Conservation (phyloP, 78 protist species). For the Cavenderia fasciculata region DNA sequence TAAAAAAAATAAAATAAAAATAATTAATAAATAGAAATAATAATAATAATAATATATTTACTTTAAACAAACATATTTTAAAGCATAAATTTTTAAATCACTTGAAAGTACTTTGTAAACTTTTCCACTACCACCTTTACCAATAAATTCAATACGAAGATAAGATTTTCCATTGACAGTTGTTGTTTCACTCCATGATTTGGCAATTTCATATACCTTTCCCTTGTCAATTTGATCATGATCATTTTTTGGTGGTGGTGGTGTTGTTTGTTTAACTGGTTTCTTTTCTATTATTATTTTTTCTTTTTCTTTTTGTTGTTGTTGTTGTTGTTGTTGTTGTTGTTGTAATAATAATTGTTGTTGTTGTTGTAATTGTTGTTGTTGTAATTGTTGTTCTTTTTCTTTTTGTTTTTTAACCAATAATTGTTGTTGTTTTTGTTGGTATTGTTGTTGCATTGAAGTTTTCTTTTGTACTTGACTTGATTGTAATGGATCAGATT, state of each 20-base stretch:
- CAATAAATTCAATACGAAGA: slow-evolving; percentile 70
- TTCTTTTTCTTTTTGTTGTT: slow-evolving; percentile 1
- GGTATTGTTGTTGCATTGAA: slow-evolving; percentile 2
- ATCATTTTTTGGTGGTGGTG: neutral
- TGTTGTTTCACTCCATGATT: slow-evolving; percentile 53
- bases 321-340: slow-evolving; percentile 19
- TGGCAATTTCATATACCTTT: neutral
- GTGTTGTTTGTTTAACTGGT: neutral
- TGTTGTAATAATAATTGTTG: neutral
- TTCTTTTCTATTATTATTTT: no score
- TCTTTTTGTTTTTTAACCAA: neutral
- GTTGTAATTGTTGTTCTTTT: neutral
- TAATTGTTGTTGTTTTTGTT: slow-evolving; percentile 14
- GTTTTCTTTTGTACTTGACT: neutral
- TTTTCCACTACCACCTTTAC: slow-evolving; percentile 92
- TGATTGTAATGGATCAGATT: no score
- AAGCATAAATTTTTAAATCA: slow-evolving; percentile 65
- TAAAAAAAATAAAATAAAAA: neutral
- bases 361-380: neutral
- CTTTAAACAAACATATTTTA: slow-evolving; percentile 51
- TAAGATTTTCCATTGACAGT: slow-evolving; percentile 61
- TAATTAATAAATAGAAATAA: neutral
- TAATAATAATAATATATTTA: neutral
- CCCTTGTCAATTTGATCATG: neutral
- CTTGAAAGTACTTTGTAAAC: slow-evolving; percentile 14